Percentiles rank a stretch among this genome's conserved stretches.
Evolutionary conservation across 2,329 filamentous ascomycete species (phyloP).

Genomic region (Calycina herbarum): DNA sequence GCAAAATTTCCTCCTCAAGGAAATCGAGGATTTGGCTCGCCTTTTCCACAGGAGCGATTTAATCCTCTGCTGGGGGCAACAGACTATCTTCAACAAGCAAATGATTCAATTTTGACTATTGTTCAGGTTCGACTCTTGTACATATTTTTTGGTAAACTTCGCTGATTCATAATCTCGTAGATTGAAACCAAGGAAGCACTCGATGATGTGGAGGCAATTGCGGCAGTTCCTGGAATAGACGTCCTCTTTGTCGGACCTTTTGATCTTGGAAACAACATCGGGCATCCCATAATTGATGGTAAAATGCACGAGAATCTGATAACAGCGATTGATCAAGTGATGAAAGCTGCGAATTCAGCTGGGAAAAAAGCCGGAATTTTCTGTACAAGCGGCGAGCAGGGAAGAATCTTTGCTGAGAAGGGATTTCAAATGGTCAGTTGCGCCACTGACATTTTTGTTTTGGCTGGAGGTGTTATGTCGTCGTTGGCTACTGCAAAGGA

Average conservation of each 20-base stretch:
- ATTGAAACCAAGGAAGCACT: conserved; percentile 67
- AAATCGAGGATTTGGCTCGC: conserved; percentile 55
- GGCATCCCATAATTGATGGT: conserved; percentile 60
- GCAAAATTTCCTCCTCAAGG: conserved; percentile 59
- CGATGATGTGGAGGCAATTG: conserved; percentile 61
- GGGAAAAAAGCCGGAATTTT: conserved; percentile 68
- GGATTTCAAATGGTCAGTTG: conserved; percentile 64
- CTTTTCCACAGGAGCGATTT: conserved; percentile 54
- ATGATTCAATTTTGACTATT: conserved; percentile 59
- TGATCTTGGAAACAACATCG: conserved; percentile 64
- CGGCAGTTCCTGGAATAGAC: conserved; percentile 59
- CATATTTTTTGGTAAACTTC: not conserved
- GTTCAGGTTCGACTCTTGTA: conserved; percentile 46
- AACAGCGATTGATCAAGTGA: conserved; percentile 57
- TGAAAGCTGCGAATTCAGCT: conserved; percentile 57
- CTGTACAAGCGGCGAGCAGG: conserved; percentile 56
- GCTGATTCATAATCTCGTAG: not conserved
- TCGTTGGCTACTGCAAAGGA: conserved; percentile 50
- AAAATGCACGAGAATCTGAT: conserved; percentile 59
- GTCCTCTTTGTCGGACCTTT: conserved; percentile 67
- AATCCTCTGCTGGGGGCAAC: conserved; percentile 48
- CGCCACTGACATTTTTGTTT: conserved; percentile 54
- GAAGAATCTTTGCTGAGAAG: conserved; percentile 52
- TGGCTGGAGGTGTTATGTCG: conserved; percentile 48
- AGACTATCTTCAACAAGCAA: conserved; percentile 58